Evolutionary conservation across 805 yeast genomes (phyloP), one percentile per base, ranked within the genome.

Genomic region (Blastobotrys parvus): DNA sequence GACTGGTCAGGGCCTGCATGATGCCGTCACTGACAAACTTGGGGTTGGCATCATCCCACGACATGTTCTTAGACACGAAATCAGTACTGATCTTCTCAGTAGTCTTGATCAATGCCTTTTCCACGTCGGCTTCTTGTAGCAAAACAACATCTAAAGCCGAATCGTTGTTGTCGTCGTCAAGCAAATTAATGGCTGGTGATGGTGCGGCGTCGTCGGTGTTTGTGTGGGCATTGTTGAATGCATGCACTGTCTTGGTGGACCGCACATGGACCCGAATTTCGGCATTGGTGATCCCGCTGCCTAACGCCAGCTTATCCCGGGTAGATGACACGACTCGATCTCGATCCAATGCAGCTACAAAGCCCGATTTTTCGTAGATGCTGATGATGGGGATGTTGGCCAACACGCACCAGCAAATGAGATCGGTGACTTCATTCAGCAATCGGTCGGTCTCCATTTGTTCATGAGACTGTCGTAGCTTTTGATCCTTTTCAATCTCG

Each of bases 361-460:
- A 23, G 21, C 37, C 40, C 39, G 37, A 23, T 34, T 37, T 22
- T 17, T 45, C 47, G 23, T 41, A 39, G 21, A 45, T 27, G 27
- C 35, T 37, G 8, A 45, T 32, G 15, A 30, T 30, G 10, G 33
- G 21, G 17, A 45, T 32, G 2, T 35, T 35, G 7, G 25, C 21
- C 10, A 19, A 17, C 8, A 30, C 19, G 27, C 35, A 21, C 45
- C 44, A 45, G 42, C 41, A 38, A 33, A 45, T 41, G 22, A 45
- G 25, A 15, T 41, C 41, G 21, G 22, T 38, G 18, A 42, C 35
- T 10, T 41, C 36, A 15, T 15, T 29, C 15, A 44, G 17, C 7
- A 44, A 16, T n/a, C 41, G 17, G 18, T 35, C 27, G 5, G 22
- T 22, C 34, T 44, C 47, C 4, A 19, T 23, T 10, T 33, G 22